Conservation (phyloP, 108 stramenopile genomes). For the Nannochloropsis granulata region DNA sequence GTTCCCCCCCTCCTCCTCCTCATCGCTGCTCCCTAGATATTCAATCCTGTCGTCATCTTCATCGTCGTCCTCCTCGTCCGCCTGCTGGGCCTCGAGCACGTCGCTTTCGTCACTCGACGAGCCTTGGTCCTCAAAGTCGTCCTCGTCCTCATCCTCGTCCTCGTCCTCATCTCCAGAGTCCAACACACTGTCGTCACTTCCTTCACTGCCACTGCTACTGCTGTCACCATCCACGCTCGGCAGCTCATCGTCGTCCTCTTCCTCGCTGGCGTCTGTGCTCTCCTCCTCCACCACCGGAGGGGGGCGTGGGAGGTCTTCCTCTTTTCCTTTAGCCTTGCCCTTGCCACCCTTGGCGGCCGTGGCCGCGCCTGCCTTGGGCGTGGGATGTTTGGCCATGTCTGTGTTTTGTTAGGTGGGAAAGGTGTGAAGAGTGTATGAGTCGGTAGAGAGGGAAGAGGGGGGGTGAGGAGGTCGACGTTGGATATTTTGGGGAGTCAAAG, state of each 20-base stretch:
- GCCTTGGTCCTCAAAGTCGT: constrained; percentile 26
- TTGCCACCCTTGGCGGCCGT: background rate
- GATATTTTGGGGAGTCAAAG: too few species aligned
- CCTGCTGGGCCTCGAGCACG: constrained; percentile 21
- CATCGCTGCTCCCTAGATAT: background rate
- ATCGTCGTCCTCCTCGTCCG: background rate
- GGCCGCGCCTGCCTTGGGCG: background rate
- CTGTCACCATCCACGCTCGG: background rate
- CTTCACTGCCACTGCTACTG: background rate
- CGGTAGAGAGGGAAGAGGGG: background rate
- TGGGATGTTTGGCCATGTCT: background rate
- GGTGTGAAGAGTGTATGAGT: background rate
- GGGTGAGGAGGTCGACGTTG: too few species aligned
- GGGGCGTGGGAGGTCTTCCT: background rate
- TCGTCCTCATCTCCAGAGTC: too few species aligned
- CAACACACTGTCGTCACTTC: too few species aligned
- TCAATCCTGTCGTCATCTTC: background rate
- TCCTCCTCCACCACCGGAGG: background rate
- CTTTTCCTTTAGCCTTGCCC: background rate
- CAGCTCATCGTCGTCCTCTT: background rate
- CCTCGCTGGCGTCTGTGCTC: background rate
- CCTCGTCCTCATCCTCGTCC: too few species aligned
- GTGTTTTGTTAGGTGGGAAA: background rate
- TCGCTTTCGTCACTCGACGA: constrained; percentile 11
- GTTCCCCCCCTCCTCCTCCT: background rate